Conservation (phyloP, 768 basidiomycete genomes). For the Gautieria morchelliformis region DNA sequence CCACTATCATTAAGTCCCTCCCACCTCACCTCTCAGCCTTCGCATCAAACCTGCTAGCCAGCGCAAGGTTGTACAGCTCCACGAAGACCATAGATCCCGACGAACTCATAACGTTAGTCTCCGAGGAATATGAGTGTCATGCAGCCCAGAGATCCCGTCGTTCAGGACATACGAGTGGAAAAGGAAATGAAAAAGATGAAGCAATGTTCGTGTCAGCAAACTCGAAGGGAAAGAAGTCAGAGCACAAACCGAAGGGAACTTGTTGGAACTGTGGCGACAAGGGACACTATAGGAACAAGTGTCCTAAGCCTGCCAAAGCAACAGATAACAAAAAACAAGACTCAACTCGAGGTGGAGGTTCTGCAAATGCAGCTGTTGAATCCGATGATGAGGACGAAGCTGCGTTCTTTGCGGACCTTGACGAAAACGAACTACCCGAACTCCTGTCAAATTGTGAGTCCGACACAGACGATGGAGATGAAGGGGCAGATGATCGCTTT, state of each 20-base stretch:
- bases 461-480: no score
- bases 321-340: constrained; percentile 8
- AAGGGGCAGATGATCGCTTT: no score
- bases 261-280: constrained; percentile 23
- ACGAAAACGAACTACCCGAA: no score
- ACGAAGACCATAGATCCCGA: constrained; percentile 10
- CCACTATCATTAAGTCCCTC: neutral
- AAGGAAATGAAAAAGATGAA: constrained; percentile 12
- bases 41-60: neutral
- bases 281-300: constrained; percentile 20
- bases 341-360: constrained; percentile 9
- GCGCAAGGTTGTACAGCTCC: neutral
- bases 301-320: constrained; percentile 15
- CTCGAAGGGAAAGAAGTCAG: constrained; percentile 7
- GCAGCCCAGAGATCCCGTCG: constrained; percentile 11
- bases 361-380: constrained; percentile 10
- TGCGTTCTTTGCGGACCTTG: no score
- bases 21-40: neutral
- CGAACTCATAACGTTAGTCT: constrained; percentile 17
- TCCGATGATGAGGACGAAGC: constrained; percentile 8
- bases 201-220: constrained; percentile 12
- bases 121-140: constrained; percentile 20
- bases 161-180: constrained; percentile 2
- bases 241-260: neutral
- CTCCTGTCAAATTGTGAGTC: no score